Evolutionary conservation across 345 rosid genomes (phyloP).

Genomic region (Sisymbrium altissimum): DNA sequence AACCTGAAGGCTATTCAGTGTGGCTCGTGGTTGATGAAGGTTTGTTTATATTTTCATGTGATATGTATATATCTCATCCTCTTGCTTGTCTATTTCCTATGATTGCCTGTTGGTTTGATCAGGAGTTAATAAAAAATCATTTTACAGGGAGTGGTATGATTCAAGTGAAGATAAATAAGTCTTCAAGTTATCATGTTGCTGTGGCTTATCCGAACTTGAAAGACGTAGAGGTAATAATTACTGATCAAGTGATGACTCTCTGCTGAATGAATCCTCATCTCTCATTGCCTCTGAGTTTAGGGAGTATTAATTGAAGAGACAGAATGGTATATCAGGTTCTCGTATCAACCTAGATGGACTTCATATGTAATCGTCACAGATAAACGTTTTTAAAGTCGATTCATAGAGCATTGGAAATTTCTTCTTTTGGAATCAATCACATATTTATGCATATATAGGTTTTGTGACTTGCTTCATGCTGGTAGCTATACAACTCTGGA

Average conservation of each 20-base stretch:
- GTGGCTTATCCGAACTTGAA: slow-evolving; percentile 62
- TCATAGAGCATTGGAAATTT: background rate
- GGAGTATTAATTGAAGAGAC: slow-evolving; percentile 37
- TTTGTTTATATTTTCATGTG: slow-evolving; percentile 22
- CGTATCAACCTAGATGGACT: slow-evolving; percentile 67
- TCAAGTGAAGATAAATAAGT: slow-evolving; percentile 41
- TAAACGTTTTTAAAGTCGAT: slow-evolving; percentile 26
- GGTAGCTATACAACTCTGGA: slow-evolving; percentile 42
- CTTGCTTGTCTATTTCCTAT: background rate
- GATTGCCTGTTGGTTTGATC: background rate
- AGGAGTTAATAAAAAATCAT: slow-evolving; percentile 14
- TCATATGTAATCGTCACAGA: slow-evolving; percentile 58
- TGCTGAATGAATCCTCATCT: background rate
- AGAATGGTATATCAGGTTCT: slow-evolving; percentile 57
- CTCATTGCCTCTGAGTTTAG: slow-evolving; percentile 38
- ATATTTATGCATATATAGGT: slow-evolving; percentile 36
- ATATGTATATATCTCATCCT: too few relatives aligned
- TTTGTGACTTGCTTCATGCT: slow-evolving; percentile 50
- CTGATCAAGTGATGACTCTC: background rate
- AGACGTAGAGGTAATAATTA: slow-evolving; percentile 52
- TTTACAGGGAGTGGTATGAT: slow-evolving; percentile 57
- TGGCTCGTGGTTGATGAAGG: slow-evolving; percentile 72
- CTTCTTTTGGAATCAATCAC: background rate
- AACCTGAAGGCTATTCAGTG: slow-evolving; percentile 43
- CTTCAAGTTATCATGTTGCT: slow-evolving; percentile 64